phyloP scores from a whole-genome alignment of 2,329 filamentous ascomycete species.

The Teratosphaeriaceae sp. region DNA sequence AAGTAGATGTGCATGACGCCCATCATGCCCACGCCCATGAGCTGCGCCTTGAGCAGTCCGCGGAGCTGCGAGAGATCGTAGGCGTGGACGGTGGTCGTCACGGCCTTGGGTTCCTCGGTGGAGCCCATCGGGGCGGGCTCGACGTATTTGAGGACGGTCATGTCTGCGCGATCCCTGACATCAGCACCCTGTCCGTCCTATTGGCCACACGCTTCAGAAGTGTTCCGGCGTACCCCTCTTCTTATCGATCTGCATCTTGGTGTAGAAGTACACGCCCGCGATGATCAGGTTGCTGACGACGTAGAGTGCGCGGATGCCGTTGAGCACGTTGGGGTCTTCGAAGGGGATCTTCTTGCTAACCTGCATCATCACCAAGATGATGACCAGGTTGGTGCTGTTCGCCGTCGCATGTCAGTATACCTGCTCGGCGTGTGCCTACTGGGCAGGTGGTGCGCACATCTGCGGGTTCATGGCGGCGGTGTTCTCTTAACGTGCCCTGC shows the following conservation, averaged over 20 bases:
- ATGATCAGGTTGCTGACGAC: conserved; percentile 76
- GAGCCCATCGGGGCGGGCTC: conserved; percentile 92
- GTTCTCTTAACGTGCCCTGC: neutral
- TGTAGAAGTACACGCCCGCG: conserved; percentile 74
- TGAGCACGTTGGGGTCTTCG: conserved; percentile 70
- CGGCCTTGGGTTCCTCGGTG: conserved; percentile 87
- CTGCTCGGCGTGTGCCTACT: too few species aligned
- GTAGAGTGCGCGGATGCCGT: conserved; percentile 58
- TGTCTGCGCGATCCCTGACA: too few species aligned
- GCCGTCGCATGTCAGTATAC: conserved; percentile 9
- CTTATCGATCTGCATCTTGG: conserved; percentile 78
- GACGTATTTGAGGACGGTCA: conserved; percentile 97
- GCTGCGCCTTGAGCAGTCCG: conserved; percentile 76
- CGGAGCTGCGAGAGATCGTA: conserved; percentile 88
- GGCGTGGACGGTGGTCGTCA: conserved; percentile 92
- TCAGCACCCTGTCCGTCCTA: too few species aligned
- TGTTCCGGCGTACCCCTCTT: conserved; percentile 99
- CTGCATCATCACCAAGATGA: conserved; percentile 98
- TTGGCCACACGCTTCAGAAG: too few species aligned
- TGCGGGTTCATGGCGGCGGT: conserved; percentile 28
- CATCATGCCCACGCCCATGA: conserved; percentile 99
- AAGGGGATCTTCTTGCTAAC: conserved; percentile 93
- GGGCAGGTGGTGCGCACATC: conserved; percentile 23
- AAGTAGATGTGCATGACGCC: conserved; percentile 97
- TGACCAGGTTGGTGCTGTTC: conserved; percentile 77